These are phyloP conservation scores for Solanum pinnatisectum DNA, from an alignment of 257 asterid genomes.

Conservation along the genomic window DNA sequence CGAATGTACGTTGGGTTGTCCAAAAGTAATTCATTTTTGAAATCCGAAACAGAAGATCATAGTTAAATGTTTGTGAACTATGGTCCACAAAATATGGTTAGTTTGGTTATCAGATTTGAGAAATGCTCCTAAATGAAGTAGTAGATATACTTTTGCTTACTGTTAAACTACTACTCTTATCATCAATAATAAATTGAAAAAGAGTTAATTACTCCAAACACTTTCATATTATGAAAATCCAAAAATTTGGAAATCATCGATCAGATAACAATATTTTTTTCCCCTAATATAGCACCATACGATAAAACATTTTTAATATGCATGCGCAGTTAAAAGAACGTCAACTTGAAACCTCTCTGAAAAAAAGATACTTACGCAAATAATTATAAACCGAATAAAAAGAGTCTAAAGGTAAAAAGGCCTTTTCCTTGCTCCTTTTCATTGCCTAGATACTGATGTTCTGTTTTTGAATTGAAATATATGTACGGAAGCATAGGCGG, in stretches of 20 bases:
- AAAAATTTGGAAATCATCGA: background rate
- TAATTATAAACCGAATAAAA: too few species aligned
- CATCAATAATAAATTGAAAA: background rate
- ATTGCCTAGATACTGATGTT: too few species aligned
- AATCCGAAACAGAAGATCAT: background rate
- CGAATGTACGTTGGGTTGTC: fast-evolving
- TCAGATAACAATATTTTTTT: too few species aligned
- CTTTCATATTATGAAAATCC: background rate
- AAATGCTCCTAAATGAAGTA: background rate
- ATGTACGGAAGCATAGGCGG: too few species aligned
- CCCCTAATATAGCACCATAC: too few species aligned
- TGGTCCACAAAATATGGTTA: background rate
- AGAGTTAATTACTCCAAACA: background rate
- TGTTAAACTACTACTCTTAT: background rate
- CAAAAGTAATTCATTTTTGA: background rate
- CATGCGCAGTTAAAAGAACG: too few species aligned
- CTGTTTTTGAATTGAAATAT: too few species aligned
- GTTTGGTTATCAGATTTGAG: background rate
- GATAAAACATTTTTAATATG: too few species aligned
- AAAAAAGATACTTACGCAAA: too few species aligned
- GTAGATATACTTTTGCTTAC: background rate
- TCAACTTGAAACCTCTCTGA: too few species aligned
- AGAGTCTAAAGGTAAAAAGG: too few species aligned
- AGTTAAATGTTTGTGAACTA: background rate
- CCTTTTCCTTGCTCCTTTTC: too few species aligned